phyloP scores from a whole-genome alignment of 164 flowering plant genomes.

The Santalum album region DNA sequence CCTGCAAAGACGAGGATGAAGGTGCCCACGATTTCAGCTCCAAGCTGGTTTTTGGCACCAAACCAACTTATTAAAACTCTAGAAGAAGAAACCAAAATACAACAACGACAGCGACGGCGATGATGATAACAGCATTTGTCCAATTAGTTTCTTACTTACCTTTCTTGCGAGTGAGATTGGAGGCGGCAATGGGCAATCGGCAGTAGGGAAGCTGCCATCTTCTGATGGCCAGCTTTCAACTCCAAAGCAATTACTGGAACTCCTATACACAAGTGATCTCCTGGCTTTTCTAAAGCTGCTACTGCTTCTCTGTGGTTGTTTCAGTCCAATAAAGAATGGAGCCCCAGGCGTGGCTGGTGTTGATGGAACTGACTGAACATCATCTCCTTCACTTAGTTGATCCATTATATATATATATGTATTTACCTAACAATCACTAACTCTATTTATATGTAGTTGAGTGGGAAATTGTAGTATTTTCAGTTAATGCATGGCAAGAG shows the following conservation, averaged over 20 bases:
- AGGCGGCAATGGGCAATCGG: constrained; percentile 37
- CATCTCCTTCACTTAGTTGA: too few species aligned
- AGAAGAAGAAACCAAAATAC: not conserved
- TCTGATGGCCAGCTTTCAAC: constrained; percentile 42
- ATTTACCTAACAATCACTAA: too few species aligned
- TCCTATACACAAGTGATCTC: constrained; percentile 32
- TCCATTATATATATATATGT: too few species aligned
- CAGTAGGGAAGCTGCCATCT: constrained; percentile 40
- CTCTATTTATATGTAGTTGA: too few species aligned
- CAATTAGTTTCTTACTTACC: constrained; percentile 16
- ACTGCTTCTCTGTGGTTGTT: constrained; percentile 18
- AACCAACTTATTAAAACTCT: not conserved
- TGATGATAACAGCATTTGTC: not conserved
- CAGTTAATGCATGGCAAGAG: too few species aligned
- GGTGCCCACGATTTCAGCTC: constrained; percentile 88
- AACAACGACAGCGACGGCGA: too few species aligned
- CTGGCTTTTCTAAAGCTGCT: constrained; percentile 7
- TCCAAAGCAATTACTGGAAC: constrained; percentile 40
- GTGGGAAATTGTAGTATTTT: too few species aligned
- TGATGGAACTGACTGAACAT: too few species aligned
- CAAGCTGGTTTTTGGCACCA: constrained; percentile 36
- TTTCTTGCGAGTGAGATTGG: constrained; percentile 49
- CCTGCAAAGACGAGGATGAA: constrained; percentile 73
- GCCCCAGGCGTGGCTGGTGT: constrained; percentile 7
- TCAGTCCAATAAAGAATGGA: constrained; percentile 49